Evolutionary conservation across 495 filamentous ascomycete species (phyloP), one percentile per base, ranked within the genome.

Genomic region (Aspergillus taichungensis): DNA sequence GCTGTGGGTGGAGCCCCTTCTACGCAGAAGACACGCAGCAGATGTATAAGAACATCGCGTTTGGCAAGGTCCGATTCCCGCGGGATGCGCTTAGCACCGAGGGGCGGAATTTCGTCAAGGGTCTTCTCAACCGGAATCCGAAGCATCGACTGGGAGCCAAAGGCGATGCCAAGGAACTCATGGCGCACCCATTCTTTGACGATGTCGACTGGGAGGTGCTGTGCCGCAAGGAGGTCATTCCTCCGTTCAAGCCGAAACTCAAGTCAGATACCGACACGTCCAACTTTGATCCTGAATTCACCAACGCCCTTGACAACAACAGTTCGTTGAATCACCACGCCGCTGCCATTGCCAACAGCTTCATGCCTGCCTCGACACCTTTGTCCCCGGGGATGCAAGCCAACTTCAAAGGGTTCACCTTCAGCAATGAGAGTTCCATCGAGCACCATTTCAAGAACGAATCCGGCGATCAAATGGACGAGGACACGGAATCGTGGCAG

Each of bases 31-130:
- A 98, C 54, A 97, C 91, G 2, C 92, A 98, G 64, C 92, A 98
- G 61, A 98, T 98, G 92, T 98, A 98, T 68, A 98, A 97, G 72
- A 98, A 98, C 69, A 98, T 98, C 47, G 94, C 91, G 0, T 97
- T 97, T 60, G 92, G 92, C 55, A 98, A 98, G 57, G 92, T 98
- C 30, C 77, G 91, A 47, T 98, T 98, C 67, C 92, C 92, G 11
- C 79, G 88, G 45, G 92, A 98, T 59, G 94, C 92, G 0, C 71
- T 98, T 28, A 94, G 87, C 49, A 82, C 85, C 13, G 92, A 98
- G 63, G 92, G 92, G 34, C 78, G 92, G 38, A 97, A 95, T 60
- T 97, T 98, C 52, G 92, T 98, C 56, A 98, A 98, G 69, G 92
- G 92, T 24, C 71, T 98, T 42, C 79, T 98, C 11, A 98, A 98